These are phyloP conservation scores for Agaricus blazei DNA, from an alignment of 768 basidiomycete genomes.

Conservation along the genomic window DNA sequence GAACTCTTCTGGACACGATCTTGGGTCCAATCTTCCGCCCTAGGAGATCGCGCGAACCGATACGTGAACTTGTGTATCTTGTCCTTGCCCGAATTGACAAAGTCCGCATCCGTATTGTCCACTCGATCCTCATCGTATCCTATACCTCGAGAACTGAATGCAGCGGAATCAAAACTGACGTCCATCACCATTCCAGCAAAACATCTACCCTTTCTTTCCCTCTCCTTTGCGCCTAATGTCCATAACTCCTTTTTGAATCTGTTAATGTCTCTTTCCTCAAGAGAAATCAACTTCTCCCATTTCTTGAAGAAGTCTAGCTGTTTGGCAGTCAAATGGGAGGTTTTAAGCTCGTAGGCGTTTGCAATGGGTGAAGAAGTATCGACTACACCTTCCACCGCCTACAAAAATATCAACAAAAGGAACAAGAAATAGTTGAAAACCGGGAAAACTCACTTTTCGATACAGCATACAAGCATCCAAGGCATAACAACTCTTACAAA, in stretches of 20 bases:
- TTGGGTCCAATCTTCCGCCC: neutral
- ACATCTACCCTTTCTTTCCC: constrained; percentile 81
- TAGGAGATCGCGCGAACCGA: constrained; percentile 46
- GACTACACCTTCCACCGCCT: constrained; percentile 7
- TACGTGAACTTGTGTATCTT: constrained; percentile 82
- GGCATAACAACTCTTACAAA: constrained; percentile 78
- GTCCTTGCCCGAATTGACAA: constrained; percentile 25
- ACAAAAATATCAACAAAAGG: neutral
- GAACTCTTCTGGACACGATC: neutral
- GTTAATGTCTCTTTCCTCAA: constrained; percentile 83
- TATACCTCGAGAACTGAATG: constrained; percentile 6
- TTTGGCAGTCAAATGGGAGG: constrained; percentile 63
- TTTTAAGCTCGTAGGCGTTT: constrained; percentile 72
- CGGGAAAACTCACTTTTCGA: constrained; percentile 50
- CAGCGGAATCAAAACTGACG: constrained; percentile 25
- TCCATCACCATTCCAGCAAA: constrained; percentile 77
- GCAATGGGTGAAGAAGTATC: constrained; percentile 43
- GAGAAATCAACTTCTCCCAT: constrained; percentile 83
- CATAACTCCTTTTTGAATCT: constrained; percentile 90
- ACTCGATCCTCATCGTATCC: constrained; percentile 5
- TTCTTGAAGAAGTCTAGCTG: constrained; percentile 80
- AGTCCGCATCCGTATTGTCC: constrained; percentile 7
- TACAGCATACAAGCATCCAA: constrained; percentile 92
- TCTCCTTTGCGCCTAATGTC: constrained; percentile 79
- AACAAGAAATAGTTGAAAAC: neutral